These are phyloP conservation scores for Fusarium xyrophilum DNA, from an alignment of 2,329 filamentous ascomycete species.

Conservation along the genomic window DNA sequence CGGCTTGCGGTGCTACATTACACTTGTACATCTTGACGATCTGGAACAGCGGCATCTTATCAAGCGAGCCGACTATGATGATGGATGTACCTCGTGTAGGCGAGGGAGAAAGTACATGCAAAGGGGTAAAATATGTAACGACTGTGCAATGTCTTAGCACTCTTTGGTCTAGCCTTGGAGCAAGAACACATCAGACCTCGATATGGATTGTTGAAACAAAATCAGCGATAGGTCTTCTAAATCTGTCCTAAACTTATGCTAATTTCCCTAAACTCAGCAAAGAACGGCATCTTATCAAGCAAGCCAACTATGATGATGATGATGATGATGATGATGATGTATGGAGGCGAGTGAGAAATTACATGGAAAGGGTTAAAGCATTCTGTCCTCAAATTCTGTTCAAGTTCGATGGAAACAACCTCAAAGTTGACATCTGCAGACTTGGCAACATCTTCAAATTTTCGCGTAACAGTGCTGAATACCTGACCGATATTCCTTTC, in stretches of 20 bases:
- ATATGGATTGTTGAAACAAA: neutral
- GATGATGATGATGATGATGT: too few relatives aligned
- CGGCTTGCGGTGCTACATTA: constrained; percentile 11
- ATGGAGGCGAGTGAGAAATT: too few relatives aligned
- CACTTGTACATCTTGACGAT: constrained; percentile 11
- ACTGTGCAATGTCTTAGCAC: neutral
- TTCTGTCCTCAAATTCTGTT: too few relatives aligned
- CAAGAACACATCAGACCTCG: neutral
- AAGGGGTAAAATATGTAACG: constrained; percentile 16
- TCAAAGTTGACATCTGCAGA: too few relatives aligned
- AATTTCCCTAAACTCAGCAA: neutral
- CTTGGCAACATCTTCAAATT: too few relatives aligned
- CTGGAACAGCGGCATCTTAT: constrained; percentile 21
- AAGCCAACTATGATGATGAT: too few relatives aligned
- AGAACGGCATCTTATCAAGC: too few relatives aligned
- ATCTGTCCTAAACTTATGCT: neutral
- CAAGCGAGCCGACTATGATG: constrained; percentile 12
- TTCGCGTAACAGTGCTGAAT: too few relatives aligned
- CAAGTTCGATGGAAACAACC: too few relatives aligned
- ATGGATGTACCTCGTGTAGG: neutral
- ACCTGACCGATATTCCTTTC: too few relatives aligned
- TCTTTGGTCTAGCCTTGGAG: constrained; percentile 1
- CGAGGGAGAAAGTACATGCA: neutral
- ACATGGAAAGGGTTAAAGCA: too few relatives aligned
- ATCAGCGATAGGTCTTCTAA: neutral